phyloP scores from a whole-genome alignment of 306 rosid species.

The Canavalia ensiformis region DNA sequence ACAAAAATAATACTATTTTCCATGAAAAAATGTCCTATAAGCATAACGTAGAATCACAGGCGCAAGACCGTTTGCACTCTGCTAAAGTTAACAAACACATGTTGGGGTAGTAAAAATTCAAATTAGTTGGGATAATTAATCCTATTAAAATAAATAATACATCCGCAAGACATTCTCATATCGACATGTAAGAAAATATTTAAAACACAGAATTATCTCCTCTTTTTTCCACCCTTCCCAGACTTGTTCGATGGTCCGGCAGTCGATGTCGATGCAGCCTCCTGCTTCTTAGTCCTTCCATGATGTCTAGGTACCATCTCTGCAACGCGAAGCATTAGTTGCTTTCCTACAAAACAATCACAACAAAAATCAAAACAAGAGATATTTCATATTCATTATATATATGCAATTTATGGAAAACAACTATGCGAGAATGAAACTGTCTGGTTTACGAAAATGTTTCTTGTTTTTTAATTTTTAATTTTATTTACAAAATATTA shows the following conservation, averaged over 20 bases:
- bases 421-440: no score
- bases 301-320: conserved; percentile 92
- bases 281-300: conserved; percentile 89
- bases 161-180: conserved; percentile 31
- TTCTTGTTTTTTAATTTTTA: no score
- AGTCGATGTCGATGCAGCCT: conserved; percentile 66
- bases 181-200: conserved; percentile 23
- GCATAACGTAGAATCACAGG: conserved; percentile 7
- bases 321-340: conserved; percentile 72
- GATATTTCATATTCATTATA: background rate
- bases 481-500: no score
- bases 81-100: background rate
- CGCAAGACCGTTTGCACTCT: background rate
- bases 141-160: background rate
- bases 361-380: background rate
- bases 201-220: conserved; percentile 57
- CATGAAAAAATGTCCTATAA: background rate
- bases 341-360: conserved; percentile 69
- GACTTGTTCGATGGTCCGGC: conserved; percentile 81
- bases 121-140: background rate
- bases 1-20: background rate
- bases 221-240: conserved; percentile 83
- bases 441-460: no score
- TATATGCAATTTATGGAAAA: no score
- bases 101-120: background rate